These are phyloP conservation scores for Trichoderma guizhouense DNA, from an alignment of 2,329 filamentous ascomycete genomes.

Conservation along the genomic window DNA sequence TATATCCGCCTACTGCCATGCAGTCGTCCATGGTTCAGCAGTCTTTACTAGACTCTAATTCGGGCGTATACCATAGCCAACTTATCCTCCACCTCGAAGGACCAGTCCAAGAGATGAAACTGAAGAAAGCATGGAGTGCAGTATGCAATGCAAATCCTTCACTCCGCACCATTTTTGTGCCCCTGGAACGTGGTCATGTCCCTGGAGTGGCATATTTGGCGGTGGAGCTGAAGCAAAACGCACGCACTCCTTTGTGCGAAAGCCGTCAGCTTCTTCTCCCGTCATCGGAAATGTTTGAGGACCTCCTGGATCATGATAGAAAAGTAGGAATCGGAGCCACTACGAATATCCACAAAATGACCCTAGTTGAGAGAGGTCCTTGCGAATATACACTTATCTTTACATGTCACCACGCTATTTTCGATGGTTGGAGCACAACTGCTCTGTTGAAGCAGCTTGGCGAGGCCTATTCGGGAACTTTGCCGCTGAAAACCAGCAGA, in stretches of 20 bases:
- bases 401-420: neutral
- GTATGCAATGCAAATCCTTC: neutral
- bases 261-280: neutral
- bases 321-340: neutral
- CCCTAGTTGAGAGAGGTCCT: neutral
- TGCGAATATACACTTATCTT: neutral
- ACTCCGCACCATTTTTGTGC: neutral
- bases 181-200: neutral
- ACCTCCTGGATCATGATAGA: neutral
- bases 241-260: neutral
- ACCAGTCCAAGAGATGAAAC: neutral
- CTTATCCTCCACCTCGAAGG: neutral
- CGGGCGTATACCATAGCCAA: neutral
- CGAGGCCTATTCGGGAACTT: neutral
- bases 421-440: neutral
- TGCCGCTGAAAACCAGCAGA: neutral
- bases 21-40: neutral
- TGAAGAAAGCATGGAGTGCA: neutral
- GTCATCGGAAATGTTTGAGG: neutral
- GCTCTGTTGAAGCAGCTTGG: neutral
- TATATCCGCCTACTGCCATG: neutral
- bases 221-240: neutral
- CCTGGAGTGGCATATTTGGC: neutral
- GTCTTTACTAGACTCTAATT: neutral
- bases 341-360: neutral